Evolutionary conservation across 2,329 filamentous ascomycete species (phyloP).

Genomic region (Epichloe brachyelytri): DNA sequence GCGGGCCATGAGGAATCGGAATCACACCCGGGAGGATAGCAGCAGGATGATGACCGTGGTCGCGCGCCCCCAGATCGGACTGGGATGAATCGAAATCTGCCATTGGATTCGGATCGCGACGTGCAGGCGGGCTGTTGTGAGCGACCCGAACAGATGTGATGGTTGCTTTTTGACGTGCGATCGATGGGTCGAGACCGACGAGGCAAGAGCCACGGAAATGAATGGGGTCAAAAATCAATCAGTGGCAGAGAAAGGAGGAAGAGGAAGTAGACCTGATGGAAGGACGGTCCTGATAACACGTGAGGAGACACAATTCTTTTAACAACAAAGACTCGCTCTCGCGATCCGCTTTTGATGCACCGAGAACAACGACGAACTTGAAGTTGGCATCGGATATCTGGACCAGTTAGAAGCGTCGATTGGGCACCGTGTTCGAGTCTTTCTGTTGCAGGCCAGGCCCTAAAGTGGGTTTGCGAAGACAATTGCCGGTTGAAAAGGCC

Average conservation of each 20-base stretch:
- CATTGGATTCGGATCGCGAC: neutral
- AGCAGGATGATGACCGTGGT: constrained; percentile 16
- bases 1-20: constrained; percentile 38
- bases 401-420: constrained; percentile 10
- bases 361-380: constrained; percentile 1
- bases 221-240: neutral
- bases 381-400: neutral
- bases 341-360: constrained; percentile 8
- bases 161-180: neutral
- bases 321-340: neutral
- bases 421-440: constrained; percentile 9
- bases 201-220: neutral
- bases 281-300: neutral
- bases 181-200: neutral
- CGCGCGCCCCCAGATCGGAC: constrained; percentile 1
- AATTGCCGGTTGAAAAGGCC: neutral
- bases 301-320: neutral
- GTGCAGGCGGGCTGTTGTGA: neutral
- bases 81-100: constrained; percentile 2
- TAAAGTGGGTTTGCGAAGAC: neutral
- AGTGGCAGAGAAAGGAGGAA: no score
- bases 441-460: neutral
- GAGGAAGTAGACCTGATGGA: no score
- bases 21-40: constrained; percentile 37
- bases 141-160: neutral